A percentile compares a stretch with the other conserved stretches of the same genome.
Conservation (phyloP, 352 stramenopile species). For the Globisporangium middletonii region DNA sequence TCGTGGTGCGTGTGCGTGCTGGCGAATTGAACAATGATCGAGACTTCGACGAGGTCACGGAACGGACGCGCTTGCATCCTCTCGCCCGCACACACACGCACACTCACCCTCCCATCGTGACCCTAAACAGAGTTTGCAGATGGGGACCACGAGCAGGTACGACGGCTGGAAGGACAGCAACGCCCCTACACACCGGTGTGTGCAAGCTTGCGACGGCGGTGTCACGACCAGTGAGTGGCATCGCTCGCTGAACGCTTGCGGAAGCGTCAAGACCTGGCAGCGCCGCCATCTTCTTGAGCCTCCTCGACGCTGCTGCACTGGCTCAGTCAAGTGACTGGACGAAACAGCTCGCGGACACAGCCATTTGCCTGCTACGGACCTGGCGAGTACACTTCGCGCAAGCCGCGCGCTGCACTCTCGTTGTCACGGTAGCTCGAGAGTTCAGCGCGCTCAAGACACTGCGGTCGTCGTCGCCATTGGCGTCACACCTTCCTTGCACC, state of each 20-base stretch:
- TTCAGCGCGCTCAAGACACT: neutral
- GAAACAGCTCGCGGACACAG: neutral
- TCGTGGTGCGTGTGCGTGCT: neutral
- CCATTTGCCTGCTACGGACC: neutral
- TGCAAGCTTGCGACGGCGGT: neutral
- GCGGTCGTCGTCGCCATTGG: neutral
- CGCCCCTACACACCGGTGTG: neutral
- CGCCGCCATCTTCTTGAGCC: neutral
- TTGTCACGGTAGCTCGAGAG: neutral
- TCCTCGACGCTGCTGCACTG: neutral
- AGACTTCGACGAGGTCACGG: neutral
- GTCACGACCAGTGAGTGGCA: constrained; percentile 2
- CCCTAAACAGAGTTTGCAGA: neutral
- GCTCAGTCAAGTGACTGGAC: neutral
- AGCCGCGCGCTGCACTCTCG: neutral
- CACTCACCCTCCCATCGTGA: neutral
- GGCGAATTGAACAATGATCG: neutral
- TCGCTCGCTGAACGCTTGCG: neutral
- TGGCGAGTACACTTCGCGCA: neutral
- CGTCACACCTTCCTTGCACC: neutral
- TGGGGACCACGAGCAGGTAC: neutral
- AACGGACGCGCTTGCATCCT: neutral
- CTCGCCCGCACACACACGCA: too few species aligned
- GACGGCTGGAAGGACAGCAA: neutral
- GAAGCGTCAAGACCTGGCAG: neutral